These are phyloP conservation scores for Lathyrus tuberosus DNA, from an alignment of 306 rosid species.

Conservation along the genomic window DNA sequence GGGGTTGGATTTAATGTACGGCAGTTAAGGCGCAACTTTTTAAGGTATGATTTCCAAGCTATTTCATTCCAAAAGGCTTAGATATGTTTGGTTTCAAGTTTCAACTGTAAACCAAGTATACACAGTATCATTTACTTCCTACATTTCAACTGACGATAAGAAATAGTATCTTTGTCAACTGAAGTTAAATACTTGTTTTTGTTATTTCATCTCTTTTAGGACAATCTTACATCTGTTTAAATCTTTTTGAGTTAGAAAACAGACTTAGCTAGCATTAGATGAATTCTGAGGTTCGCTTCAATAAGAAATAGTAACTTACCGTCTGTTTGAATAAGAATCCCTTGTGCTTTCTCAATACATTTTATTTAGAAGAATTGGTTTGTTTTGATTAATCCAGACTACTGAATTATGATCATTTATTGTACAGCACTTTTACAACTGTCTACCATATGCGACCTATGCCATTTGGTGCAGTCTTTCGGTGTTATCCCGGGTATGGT, in stretches of 20 bases:
- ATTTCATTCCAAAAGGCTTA: slow-evolving; percentile 20
- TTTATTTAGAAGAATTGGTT: slow-evolving; percentile 17
- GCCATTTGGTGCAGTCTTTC: slow-evolving; percentile 86
- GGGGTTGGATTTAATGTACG: slow-evolving; percentile 93
- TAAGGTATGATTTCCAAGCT: slow-evolving; percentile 56
- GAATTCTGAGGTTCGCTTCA: slow-evolving; percentile 4
- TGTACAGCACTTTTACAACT: slow-evolving; percentile 75
- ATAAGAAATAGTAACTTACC: slow-evolving; percentile 14
- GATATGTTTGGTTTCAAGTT: slow-evolving; percentile 14
- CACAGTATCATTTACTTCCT: slow-evolving; percentile 6
- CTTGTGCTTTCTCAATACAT: slow-evolving; percentile 20
- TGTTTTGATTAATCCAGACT: slow-evolving; percentile 35
- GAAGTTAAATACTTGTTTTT: slow-evolving; percentile 22
- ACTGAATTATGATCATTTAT: slow-evolving; percentile 32
- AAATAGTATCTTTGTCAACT: slow-evolving; percentile 21
- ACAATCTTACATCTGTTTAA: slow-evolving; percentile 21
- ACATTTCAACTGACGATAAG: slow-evolving; percentile 14
- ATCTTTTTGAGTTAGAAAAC: neutral
- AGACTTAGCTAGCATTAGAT: slow-evolving; percentile 8
- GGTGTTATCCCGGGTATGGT: slow-evolving; percentile 92
- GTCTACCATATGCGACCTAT: slow-evolving; percentile 93
- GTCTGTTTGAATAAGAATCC: slow-evolving; percentile 16
- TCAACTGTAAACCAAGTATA: slow-evolving; percentile 1
- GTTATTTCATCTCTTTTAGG: neutral
- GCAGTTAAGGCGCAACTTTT: slow-evolving; percentile 76